Evolutionary conservation across 768 basidiomycete species (phyloP).

Genomic region (Trametes gibbosa): DNA sequence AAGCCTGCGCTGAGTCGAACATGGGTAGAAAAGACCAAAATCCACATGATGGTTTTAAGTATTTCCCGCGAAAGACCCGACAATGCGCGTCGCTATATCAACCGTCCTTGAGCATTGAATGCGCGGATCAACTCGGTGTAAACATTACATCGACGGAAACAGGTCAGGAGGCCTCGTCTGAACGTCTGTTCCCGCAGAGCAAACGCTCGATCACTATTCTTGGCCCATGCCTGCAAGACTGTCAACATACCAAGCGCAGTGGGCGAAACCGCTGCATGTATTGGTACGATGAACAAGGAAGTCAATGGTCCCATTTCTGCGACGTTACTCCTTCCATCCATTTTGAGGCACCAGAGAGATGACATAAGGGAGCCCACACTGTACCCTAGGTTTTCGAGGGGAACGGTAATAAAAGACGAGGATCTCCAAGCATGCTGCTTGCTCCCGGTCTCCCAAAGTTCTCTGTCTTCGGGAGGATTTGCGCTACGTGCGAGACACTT

Average conservation of each 20-base stretch:
- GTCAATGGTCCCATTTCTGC: constrained; percentile 8
- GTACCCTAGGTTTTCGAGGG: too few species aligned
- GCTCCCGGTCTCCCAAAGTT: too few species aligned
- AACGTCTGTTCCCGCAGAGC: neutral
- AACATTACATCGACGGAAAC: neutral
- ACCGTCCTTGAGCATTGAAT: constrained; percentile 4
- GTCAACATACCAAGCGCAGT: constrained; percentile 2
- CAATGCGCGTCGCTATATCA: neutral
- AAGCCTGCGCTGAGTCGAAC: neutral
- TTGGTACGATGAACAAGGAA: too few species aligned
- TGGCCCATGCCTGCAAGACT: neutral
- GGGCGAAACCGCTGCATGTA: too few species aligned
- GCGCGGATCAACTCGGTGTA: neutral
- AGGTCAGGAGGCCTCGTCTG: neutral
- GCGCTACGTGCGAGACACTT: too few species aligned
- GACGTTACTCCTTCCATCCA: constrained; percentile 12
- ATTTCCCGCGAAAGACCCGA: constrained; percentile 11
- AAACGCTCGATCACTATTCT: neutral
- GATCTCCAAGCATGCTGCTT: too few species aligned
- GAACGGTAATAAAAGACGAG: too few species aligned
- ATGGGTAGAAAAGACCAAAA: neutral
- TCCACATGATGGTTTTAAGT: neutral
- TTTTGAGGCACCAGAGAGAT: too few species aligned
- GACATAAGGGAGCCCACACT: too few species aligned
- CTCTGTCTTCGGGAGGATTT: too few species aligned